Percentiles rank a stretch among this genome's conserved stretches.
Conservation (phyloP, 805 yeast species). For the Ogataea populi-albae region DNA sequence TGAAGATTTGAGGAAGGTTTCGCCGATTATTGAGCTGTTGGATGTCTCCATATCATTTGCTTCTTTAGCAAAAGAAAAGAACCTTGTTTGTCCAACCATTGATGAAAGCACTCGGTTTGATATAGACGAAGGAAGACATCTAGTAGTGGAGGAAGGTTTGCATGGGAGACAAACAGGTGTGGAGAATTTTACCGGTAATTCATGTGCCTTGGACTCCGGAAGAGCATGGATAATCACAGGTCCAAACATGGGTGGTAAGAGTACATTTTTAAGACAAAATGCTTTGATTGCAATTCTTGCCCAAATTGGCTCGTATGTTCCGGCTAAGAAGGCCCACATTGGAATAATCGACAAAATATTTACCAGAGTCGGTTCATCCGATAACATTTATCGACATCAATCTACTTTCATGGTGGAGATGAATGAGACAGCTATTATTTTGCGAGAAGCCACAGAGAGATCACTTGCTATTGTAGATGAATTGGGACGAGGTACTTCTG, state of each 20-base stretch:
- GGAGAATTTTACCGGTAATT: conserved; percentile 47
- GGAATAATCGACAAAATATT: conserved; percentile 78
- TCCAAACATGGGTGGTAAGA: conserved; percentile 88
- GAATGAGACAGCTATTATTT: conserved; percentile 75
- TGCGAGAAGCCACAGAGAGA: conserved; percentile 58
- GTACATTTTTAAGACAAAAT: conserved; percentile 70
- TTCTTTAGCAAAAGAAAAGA: conserved; percentile 61
- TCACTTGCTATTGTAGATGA: conserved; percentile 84
- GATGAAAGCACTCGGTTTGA: conserved; percentile 45
- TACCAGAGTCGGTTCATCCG: conserved; percentile 82
- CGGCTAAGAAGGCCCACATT: conserved; percentile 59
- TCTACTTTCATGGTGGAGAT: conserved; percentile 94
- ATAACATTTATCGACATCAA: conserved; percentile 70
- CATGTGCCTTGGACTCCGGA: conserved; percentile 33
- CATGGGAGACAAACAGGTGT: conserved; percentile 38
- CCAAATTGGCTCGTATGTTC: conserved; percentile 73
- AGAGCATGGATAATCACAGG: conserved; percentile 71
- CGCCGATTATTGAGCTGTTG: conserved; percentile 53
- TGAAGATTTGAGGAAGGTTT: conserved; percentile 44
- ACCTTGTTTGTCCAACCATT: conserved; percentile 64
- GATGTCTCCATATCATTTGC: conserved; percentile 79
- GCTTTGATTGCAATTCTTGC: conserved; percentile 67
- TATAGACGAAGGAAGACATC: conserved; percentile 70
- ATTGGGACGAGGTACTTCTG: conserved; percentile 87
- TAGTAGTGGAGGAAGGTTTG: conserved; percentile 80